Conservation (phyloP, 148 eudicot genomes). For the Pharnaceum exiguum region DNA sequence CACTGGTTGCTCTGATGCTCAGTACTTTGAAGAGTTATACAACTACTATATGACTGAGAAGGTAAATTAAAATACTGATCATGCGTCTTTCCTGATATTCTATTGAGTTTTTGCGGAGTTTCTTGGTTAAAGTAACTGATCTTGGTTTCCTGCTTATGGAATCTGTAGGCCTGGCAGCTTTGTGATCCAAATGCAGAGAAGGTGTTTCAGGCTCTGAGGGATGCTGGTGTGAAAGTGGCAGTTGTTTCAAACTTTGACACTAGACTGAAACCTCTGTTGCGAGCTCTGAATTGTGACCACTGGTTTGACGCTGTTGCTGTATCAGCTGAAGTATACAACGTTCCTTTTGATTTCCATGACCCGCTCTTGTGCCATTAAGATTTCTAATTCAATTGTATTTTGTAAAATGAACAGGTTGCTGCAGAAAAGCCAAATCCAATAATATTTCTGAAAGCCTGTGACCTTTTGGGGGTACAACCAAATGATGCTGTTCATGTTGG, state of each 20-base stretch:
- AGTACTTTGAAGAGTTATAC: slow-evolving; percentile 93
- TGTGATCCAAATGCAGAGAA: slow-evolving; percentile 87
- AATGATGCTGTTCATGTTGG: slow-evolving; percentile 98
- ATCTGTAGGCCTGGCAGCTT: slow-evolving; percentile 93
- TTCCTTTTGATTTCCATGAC: too few relatives aligned
- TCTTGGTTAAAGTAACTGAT: not conserved
- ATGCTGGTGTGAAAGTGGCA: slow-evolving; percentile 82
- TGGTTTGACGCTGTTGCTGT: slow-evolving; percentile 99
- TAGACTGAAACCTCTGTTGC: slow-evolving; percentile 70
- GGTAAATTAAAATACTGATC: slow-evolving; percentile 27
- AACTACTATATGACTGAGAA: slow-evolving; percentile 84
- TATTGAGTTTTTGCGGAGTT: not conserved
- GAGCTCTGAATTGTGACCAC: slow-evolving; percentile 82
- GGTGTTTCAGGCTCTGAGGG: slow-evolving; percentile 71
- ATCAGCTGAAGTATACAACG: slow-evolving; percentile 82
- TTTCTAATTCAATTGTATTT: not conserved
- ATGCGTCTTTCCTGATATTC: not conserved
- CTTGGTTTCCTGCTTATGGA: not conserved
- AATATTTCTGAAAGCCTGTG: slow-evolving; percentile 91
- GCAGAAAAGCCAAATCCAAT: slow-evolving; percentile 99
- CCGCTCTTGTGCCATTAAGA: too few relatives aligned
- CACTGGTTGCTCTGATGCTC: slow-evolving; percentile 89
- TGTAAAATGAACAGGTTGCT: slow-evolving; percentile 54
- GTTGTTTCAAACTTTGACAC: slow-evolving; percentile 95
- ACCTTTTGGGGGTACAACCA: slow-evolving; percentile 72